Base-by-base conservation (phyloP, 1,284 basidiomycete species). In the Pascua guehoae region DNA sequence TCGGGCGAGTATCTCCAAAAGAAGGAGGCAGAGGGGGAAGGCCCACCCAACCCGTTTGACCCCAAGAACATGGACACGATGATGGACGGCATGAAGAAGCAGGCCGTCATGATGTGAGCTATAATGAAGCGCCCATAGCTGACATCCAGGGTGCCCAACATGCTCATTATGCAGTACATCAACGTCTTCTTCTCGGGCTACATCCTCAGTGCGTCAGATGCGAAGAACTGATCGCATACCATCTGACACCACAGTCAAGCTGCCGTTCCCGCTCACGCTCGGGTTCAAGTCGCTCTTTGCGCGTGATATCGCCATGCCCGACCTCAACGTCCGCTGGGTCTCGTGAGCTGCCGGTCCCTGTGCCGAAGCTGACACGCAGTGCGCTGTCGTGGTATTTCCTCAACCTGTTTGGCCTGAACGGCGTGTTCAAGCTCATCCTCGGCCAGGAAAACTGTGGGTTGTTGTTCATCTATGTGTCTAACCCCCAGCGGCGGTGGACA, bases 141-240 rank as follows among this genome's bases (percentile, higher is more conserved):
- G 56, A 63, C 62, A 87, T 24, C 24, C 54, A 74, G 72, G 90
- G 88, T 95, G 9, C 91, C 90, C 10, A 91, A 97, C 77, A 98
- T 98, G 87, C 83, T 98, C 63, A 94, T 98, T 68, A 98, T 98
- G 96, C 95, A 94, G 62, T 98, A 96, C 91, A 96, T 99, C 81
- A 97, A 95, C 78, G 94, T 95, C 77, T 98, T 98, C 85, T 98
- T 98, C 80, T 89, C 91, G 64, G 95, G 95, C 39, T 98, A 98
- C 74, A 89, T 98, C 52, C 83, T 97, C 59, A 96, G 95, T 97
- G 75, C 76, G 91, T 86, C 48, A n/a, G 44, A 8, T 43, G 38
- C 49, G 12, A 8, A 5, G 12, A n/a, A n/a, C n/a, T n/a, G n/a
- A n/a, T n/a, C n/a, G n/a, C n/a, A n/a, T 12, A 3, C 8, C 12